Evolutionary conservation across 768 basidiomycete genomes (phyloP), one percentile per base, ranked within the genome.

Genomic region (Podaxis carcinomalis): DNA sequence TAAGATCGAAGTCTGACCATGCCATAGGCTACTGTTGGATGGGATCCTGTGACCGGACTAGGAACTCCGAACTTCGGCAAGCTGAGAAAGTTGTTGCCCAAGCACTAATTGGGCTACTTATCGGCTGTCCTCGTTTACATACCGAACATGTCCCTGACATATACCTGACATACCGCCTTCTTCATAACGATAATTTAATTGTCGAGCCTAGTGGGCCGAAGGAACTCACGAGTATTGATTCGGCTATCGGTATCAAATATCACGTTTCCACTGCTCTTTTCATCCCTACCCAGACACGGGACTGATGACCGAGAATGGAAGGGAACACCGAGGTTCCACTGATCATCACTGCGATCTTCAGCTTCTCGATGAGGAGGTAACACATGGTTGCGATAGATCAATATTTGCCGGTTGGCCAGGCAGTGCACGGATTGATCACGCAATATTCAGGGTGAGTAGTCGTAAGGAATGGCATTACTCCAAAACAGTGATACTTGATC

Each of bases 41-140:
- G 81, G 82, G 82, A 85, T 69, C 83, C 83, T 49, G 81, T 82
- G 68, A 87, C 85, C 46, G 85, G 85, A 13, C 73, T 85, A n/a
- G 86, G 86, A 3, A 87, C 84, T 1, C 85, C 85, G 13, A 78
- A 86, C 64, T 88, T 85, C 68, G 67, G 73, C 42, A 78, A 77
- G 59, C 68, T 89, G 59, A 73, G 75, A 68, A 68, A 72, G 19
- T 61, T 81, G 51, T 72, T 78, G 19, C 32, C 52, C 36, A 32
- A 23, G 16, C 28, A 42, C 39, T 52, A 25, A 52, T 25, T 5
- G 47, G 14, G 9, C n/a, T 16, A 35, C 19, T 35, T 37, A 11
- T 49, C 11, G 21, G 19, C 25, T 44, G 42, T 44, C n/a, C 40
- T 13, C 16, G 42, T 5, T 7, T 1, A 44, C 7, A 44, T 32